A percentile compares a stretch with the other conserved stretches of the same genome.
These are phyloP conservation scores for Murraya paniculata DNA, from an alignment of 345 rosid genomes.

Conservation along the genomic window DNA sequence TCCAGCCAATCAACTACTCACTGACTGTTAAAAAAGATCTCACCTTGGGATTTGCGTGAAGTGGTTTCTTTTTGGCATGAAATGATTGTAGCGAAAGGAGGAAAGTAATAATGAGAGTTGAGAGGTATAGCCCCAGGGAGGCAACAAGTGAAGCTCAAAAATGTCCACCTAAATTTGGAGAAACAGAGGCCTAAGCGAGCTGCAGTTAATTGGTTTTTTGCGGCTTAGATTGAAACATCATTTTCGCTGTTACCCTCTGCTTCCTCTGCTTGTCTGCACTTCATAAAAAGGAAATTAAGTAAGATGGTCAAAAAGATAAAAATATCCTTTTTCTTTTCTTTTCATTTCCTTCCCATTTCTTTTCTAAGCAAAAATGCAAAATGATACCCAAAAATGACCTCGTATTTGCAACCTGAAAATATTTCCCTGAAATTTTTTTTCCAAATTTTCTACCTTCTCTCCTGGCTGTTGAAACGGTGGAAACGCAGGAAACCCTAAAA, in stretches of 20 bases:
- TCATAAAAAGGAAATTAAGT: not conserved
- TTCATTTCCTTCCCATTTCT: not conserved
- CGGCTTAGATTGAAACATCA: conserved; percentile 32
- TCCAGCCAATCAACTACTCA: not conserved
- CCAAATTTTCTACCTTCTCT: not conserved
- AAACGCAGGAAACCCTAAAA: conserved; percentile 6
- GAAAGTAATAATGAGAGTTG: conserved; percentile 13
- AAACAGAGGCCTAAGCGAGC: conserved; percentile 2
- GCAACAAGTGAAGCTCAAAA: conserved; percentile 1
- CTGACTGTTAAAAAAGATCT: not conserved
- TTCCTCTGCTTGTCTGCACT: conserved; percentile 9
- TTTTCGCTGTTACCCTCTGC: conserved; percentile 19
- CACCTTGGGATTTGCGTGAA: not conserved
- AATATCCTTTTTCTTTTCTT: not conserved
- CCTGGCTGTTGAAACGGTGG: not conserved
- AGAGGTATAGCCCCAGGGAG: not conserved
- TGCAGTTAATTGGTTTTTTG: not conserved
- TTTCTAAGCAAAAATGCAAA: conserved; percentile 25
- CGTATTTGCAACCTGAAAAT: not conserved
- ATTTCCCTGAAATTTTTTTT: not conserved
- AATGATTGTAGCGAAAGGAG: not conserved
- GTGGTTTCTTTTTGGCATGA: not conserved
- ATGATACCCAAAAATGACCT: conserved; percentile 17
- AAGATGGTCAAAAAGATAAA: not conserved
- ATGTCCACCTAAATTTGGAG: conserved; percentile 32